Percentiles rank a stretch among this genome's conserved stretches.
Evolutionary conservation across 2,329 filamentous ascomycete species (phyloP).

Genomic region (Fusarium equiseti): DNA sequence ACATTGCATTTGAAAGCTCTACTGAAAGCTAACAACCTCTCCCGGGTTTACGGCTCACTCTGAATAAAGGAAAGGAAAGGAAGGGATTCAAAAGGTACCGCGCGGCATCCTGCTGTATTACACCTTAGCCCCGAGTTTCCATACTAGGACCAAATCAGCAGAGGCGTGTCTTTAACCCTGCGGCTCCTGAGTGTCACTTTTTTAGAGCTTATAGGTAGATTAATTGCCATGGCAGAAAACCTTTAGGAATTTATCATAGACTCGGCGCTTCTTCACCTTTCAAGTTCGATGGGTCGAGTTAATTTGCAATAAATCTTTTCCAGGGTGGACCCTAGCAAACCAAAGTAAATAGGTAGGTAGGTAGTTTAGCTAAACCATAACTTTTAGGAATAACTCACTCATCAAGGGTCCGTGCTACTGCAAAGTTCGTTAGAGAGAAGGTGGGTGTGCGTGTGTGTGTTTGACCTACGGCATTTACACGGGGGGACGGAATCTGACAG

Average conservation of each 20-base stretch:
- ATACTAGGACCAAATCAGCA: slow-evolving; percentile 19
- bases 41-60: slow-evolving; percentile 46
- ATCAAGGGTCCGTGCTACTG: slow-evolving; percentile 16
- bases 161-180: slow-evolving; percentile 27
- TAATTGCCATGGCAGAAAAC: slow-evolving; percentile 7
- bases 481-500: slow-evolving; percentile 24
- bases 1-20: slow-evolving; percentile 7
- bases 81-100: background rate
- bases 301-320: slow-evolving; percentile 31
- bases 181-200: background rate
- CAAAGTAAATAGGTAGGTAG: background rate
- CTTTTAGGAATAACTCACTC: slow-evolving; percentile 19
- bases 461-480: slow-evolving; percentile 21
- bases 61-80: background rate
- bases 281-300: slow-evolving; percentile 4
- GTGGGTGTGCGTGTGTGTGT: slow-evolving; percentile 4
- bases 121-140: slow-evolving; percentile 27
- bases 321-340: background rate
- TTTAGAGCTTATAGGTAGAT: slow-evolving; percentile 10
- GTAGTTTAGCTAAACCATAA: slow-evolving; percentile 17
- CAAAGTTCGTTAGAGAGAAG: background rate
- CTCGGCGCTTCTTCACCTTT: slow-evolving; percentile 13
- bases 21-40: slow-evolving; percentile 6
- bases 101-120: background rate
- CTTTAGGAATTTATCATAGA: background rate